Evolutionary conservation across 1,139 yeast species (phyloP).

Genomic region (Protomyces macrosporus): DNA sequence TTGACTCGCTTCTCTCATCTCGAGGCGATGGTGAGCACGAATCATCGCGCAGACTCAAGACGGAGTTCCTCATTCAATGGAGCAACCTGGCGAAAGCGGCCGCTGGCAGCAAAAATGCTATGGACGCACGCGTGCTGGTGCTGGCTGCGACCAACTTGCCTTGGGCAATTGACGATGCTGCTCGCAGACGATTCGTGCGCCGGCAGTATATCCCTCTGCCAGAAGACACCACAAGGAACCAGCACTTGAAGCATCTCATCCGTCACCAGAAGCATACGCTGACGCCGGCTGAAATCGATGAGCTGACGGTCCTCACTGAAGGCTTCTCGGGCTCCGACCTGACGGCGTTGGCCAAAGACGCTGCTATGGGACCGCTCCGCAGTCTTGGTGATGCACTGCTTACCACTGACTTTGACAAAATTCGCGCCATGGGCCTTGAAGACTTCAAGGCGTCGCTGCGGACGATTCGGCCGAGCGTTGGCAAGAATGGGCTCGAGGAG

Average conservation of each 20-base stretch:
- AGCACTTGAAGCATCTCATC: slow-evolving; percentile 66
- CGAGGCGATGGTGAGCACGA: slow-evolving; percentile 87
- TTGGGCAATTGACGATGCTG: slow-evolving; percentile 98
- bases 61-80: slow-evolving; percentile 95
- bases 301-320: slow-evolving; percentile 58
- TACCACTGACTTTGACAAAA: slow-evolving; percentile 77
- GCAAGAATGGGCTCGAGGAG: slow-evolving; percentile 68
- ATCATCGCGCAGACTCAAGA: slow-evolving; percentile 83
- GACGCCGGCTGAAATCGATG: slow-evolving; percentile 56
- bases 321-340: slow-evolving; percentile 92
- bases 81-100: slow-evolving; percentile 90
- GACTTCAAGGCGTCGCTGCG: slow-evolving; percentile 76
- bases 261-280: slow-evolving; percentile 67
- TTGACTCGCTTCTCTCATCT: slow-evolving; percentile 81
- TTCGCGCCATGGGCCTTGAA: slow-evolving; percentile 67
- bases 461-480: slow-evolving; percentile 88
- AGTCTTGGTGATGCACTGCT: slow-evolving; percentile 83
- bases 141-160: slow-evolving; percentile 96
- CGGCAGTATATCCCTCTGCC: slow-evolving; percentile 94
- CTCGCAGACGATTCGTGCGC: slow-evolving; percentile 77
- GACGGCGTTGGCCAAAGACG: slow-evolving; percentile 92
- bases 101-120: slow-evolving; percentile 58
- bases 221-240: slow-evolving; percentile 71
- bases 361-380: slow-evolving; percentile 96
- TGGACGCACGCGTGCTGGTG: slow-evolving; percentile 74